Conservation (phyloP, 495 filamentous ascomycete genomes). For the Daldinia decipiens region DNA sequence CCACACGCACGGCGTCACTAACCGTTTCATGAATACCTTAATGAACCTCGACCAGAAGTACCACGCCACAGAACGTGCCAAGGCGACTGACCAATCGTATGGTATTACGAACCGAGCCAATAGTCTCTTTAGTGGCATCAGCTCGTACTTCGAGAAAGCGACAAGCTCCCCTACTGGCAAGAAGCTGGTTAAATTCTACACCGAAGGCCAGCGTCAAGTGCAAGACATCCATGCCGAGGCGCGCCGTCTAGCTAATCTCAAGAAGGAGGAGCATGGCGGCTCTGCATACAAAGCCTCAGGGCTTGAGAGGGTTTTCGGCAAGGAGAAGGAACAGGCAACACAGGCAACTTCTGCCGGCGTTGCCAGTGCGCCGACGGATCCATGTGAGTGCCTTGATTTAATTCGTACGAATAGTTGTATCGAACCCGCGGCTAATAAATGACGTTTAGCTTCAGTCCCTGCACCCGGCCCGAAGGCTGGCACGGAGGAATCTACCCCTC, state of each 20-base stretch:
- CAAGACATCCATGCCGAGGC: slow-evolving; percentile 94
- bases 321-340: slow-evolving; percentile 54
- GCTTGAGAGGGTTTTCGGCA: slow-evolving; percentile 56
- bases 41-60: slow-evolving; percentile 81
- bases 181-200: slow-evolving; percentile 87
- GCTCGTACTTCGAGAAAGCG: slow-evolving; percentile 92
- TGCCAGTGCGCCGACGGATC: slow-evolving; percentile 38
- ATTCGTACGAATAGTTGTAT: neutral
- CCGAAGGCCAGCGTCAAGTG: slow-evolving; percentile 81
- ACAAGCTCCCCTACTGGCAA: slow-evolving; percentile 84
- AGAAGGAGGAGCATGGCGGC: slow-evolving; percentile 71
- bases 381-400: slow-evolving; percentile 37
- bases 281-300: slow-evolving; percentile 60
- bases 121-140: slow-evolving; percentile 71
- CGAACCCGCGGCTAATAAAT: slow-evolving; percentile 9
- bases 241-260: slow-evolving; percentile 83
- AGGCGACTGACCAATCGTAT: slow-evolving; percentile 78
- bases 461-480: slow-evolving; percentile 38
- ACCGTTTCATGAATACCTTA: slow-evolving; percentile 77
- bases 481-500: slow-evolving; percentile 31
- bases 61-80: slow-evolving; percentile 81
- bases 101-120: slow-evolving; percentile 73
- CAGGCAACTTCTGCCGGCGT: slow-evolving; percentile 38
- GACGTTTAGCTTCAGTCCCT: slow-evolving; percentile 28
- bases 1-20: slow-evolving; percentile 85